Base-by-base conservation (phyloP, 768 basidiomycete genomes). In the Terana coerulea region DNA sequence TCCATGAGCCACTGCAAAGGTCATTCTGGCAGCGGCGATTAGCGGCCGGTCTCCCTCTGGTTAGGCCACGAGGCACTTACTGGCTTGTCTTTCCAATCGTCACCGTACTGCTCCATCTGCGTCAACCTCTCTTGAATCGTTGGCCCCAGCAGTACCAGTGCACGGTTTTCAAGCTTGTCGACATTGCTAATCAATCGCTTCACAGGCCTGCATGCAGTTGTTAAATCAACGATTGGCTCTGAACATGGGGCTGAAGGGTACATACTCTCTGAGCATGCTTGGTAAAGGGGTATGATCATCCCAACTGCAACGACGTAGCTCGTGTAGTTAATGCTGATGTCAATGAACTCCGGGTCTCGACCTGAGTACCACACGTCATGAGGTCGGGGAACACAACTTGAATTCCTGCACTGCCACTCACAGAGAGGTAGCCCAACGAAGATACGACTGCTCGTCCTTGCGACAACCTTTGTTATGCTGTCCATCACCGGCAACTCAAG, bases 401-500 rank as follows among this genome's bases (percentile, higher is more conserved):
- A 14, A 44, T 25, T 36, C 49, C 15, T 30, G 45, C 30, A 46
- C 33, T 34, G 30, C 39, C 28, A 39, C 53, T 72, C 72, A 50
- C 67, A 61, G 67, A 78, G 69, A 3, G 78, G 76, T 25, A 71
- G 61, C 0, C 80, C 81, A 4, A 81, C 73, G 48, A 81, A 76
- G 0, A 71, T 43, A 14, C 80, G 71, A 53, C 76, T 78, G 43
- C 62, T 73, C 3, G 67, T 61, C 37, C 75, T 69, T 35, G 69
- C 66, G 10, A 80, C 59, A n/a, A 80, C 59, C 30, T 66, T 26
- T 35, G 28, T 39, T 0, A 52, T 77, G 19, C 21, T 39, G 9
- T 31, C n/a, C 40, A 53, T 8, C 3, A 41, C 55, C 8, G 41
- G 41, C 1, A 53, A 42, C 6, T 26, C 21, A 6, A 31, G n/a